Base-by-base conservation (phyloP, 768 basidiomycete species). In the Filobasidium floriforme region DNA sequence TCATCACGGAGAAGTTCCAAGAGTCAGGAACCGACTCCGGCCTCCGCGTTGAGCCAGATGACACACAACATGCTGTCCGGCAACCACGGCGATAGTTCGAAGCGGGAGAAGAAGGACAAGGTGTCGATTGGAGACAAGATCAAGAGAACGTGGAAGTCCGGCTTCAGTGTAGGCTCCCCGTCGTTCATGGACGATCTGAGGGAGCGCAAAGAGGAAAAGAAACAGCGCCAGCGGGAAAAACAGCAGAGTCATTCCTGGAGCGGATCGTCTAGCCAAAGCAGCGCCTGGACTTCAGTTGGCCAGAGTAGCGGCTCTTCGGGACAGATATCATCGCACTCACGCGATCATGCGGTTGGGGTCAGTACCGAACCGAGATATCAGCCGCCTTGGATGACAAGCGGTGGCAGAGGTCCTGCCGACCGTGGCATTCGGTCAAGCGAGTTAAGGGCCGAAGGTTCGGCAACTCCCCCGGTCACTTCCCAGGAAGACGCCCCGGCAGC, bases 201-300 rank as follows among this genome's bases (percentile, higher is more conserved):
- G 44, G 41, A 68, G 61, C 37, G 60, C 37, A 70, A 69, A 46
- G 66, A 61, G 37, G 67, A 66, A 54, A 66, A 68, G 37, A 71
- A 75, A 62, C 73, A 76, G 55, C 70, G 67, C 57, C 72, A 73
- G 49, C 62, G 73, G 18, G 76, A 77, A 62, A 63, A 69, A 43
- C 62, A 61, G n/a, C 76, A 77, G 57, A 68, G 70, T 54, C 71
- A 73, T 43, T 72, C 73, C 1, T 77, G 76, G 76, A 70, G 70
- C 52, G 76, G 73, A n/a, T 59, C 60, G 41, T 67, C 68, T 1
- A 59, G 60, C 19, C 24, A 54, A 26, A 62, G 60, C 22, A 51
- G 59, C 9, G 18, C 40, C n/a, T 44, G 65, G 43, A 66, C 24
- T 41, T 24, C 65, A 22, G 46, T 49, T 6, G n/a, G 59, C 24